A percentile compares a stretch with the other conserved stretches of the same genome.
Evolutionary conservation across 306 rosid species (phyloP).

Genomic region (Prunus davidiana): DNA sequence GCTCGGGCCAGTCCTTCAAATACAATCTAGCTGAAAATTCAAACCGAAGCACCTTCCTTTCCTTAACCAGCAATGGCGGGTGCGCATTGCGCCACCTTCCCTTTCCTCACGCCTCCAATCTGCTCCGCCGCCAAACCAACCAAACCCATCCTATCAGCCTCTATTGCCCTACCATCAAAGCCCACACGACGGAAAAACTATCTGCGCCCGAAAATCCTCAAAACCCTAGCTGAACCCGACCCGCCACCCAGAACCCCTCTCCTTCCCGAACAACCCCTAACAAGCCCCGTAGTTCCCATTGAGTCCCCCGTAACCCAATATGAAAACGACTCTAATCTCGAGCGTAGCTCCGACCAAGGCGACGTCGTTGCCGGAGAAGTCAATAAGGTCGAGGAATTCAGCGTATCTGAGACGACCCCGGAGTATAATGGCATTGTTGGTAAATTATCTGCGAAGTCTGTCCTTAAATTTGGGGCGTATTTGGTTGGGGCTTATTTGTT

Average conservation of each 20-base stretch:
- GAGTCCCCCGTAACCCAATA: slow-evolving; percentile 20
- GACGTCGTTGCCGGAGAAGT: slow-evolving; percentile 19
- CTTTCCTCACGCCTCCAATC: slow-evolving; percentile 25
- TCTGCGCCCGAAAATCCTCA: slow-evolving; percentile 66
- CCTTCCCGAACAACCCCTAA: slow-evolving; percentile 14
- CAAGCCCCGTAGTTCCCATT: slow-evolving; percentile 7
- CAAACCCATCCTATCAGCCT: slow-evolving; percentile 18
- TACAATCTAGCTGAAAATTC: background rate
- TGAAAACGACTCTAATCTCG: slow-evolving; percentile 8
- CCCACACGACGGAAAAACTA: slow-evolving; percentile 46
- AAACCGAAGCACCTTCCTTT: background rate
- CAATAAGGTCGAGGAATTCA: slow-evolving; percentile 20
- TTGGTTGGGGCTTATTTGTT: slow-evolving; percentile 53
- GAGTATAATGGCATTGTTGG: slow-evolving; percentile 24
- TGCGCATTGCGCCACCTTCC: slow-evolving; percentile 33
- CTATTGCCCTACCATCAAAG: slow-evolving; percentile 19
- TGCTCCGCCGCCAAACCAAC: slow-evolving; percentile 15
- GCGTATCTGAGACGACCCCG: slow-evolving; percentile 20
- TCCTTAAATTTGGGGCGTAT: slow-evolving; percentile 50
- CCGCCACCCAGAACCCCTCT: slow-evolving; percentile 26
- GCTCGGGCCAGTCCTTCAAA: background rate
- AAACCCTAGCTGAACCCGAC: slow-evolving; percentile 47
- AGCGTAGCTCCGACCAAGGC: slow-evolving; percentile 18
- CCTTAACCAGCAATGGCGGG: slow-evolving; percentile 48
- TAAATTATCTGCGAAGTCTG: slow-evolving; percentile 34